These are phyloP conservation scores for Aspergillus viridinutans DNA, from an alignment of 2,329 filamentous ascomycete species.

Conservation along the genomic window DNA sequence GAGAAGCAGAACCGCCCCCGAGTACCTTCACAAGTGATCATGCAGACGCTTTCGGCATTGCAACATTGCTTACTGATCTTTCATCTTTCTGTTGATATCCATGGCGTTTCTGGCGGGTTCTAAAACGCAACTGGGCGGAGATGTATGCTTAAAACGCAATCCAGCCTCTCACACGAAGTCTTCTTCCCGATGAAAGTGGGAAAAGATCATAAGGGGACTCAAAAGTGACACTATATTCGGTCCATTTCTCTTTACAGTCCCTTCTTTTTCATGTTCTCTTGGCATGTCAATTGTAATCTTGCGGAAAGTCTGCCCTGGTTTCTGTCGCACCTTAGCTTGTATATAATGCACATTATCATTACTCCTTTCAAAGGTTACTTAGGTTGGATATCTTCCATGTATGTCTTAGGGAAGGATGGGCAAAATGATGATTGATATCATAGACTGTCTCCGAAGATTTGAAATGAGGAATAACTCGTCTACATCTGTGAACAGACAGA, in stretches of 20 bases:
- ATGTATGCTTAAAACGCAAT: conserved; percentile 7
- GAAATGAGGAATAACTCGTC: too few species aligned
- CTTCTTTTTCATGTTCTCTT: conserved; percentile 5
- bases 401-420: background rate
- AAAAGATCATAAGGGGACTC: background rate
- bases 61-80: conserved; percentile 23
- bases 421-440: background rate
- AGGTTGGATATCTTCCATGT: conserved; percentile 5
- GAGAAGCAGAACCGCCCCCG: conserved; percentile 35
- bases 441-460: background rate
- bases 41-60: conserved; percentile 16
- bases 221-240: background rate
- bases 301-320: conserved; percentile 13
- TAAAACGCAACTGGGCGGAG: conserved; percentile 28
- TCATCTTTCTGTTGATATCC: conserved; percentile 38
- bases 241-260: background rate
- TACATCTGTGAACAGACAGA: background rate
- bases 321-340: conserved; percentile 9
- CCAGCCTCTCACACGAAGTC: background rate
- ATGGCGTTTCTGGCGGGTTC: conserved; percentile 38
- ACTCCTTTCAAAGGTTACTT: conserved; percentile 7
- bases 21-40: conserved; percentile 19
- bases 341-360: conserved; percentile 15
- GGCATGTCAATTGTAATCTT: conserved; percentile 9
- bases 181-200: background rate